Conservation (phyloP, 2,329 filamentous ascomycete species). For the Fusarium sp. region DNA sequence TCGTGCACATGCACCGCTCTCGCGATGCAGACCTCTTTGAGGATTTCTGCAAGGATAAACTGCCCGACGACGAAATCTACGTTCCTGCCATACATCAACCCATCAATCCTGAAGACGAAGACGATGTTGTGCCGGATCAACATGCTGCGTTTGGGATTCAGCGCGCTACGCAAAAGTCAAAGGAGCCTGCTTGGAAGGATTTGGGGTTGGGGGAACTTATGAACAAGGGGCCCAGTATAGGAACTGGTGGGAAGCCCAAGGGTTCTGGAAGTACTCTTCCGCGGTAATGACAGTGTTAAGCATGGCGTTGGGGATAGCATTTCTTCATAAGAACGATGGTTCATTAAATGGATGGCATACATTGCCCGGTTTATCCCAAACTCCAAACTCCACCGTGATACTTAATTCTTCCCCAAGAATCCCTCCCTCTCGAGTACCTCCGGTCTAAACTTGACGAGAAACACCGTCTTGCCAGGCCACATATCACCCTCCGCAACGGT, state of each 20-base stretch:
- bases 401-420: conserved; percentile 73
- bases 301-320: conserved; percentile 30
- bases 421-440: conserved; percentile 93
- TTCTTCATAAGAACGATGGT: not conserved
- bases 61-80: conserved; percentile 83
- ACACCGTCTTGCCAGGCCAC: conserved; percentile 97
- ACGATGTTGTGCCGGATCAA: conserved; percentile 89
- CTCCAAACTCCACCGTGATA: conserved; percentile 33
- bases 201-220: conserved; percentile 79
- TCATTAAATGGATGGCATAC: too few relatives aligned
- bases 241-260: conserved; percentile 40
- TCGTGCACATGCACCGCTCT: conserved; percentile 78
- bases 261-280: conserved; percentile 35
- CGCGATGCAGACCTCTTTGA: conserved; percentile 84
- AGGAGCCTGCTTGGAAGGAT: conserved; percentile 83
- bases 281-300: not conserved
- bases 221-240: conserved; percentile 65
- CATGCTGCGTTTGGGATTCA: conserved; percentile 90
- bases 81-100: conserved; percentile 84
- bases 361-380: conserved; percentile 29
- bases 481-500: conserved; percentile 80
- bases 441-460: conserved; percentile 91
- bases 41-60: conserved; percentile 76
- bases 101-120: conserved; percentile 87
- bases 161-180: conserved; percentile 77